phyloP scores from a whole-genome alignment of 1,139 yeast species.

The Arxiozyma telluris region DNA sequence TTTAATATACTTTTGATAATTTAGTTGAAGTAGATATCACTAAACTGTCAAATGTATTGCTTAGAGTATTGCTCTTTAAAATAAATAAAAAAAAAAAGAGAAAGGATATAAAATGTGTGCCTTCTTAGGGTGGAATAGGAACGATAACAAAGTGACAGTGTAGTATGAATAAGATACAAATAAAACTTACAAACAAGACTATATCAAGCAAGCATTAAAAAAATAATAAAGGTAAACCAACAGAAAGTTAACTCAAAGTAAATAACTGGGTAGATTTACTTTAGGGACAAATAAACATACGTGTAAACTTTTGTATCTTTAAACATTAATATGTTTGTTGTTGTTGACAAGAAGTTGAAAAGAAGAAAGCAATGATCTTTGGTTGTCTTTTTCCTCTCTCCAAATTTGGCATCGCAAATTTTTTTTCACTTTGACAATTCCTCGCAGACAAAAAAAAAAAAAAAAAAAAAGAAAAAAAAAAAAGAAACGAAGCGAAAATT shows the following conservation, averaged over 20 bases:
- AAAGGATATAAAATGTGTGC: not conserved
- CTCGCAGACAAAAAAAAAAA: not conserved
- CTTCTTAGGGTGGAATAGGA: not conserved
- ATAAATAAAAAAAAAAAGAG: not conserved
- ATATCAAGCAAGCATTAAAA: not conserved
- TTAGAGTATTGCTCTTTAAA: not conserved
- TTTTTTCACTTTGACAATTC: not conserved
- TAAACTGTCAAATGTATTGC: slow-evolving; percentile 1
- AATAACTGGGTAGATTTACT: not conserved
- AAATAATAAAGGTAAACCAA: no score
- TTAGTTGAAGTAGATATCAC: slow-evolving; percentile 1
- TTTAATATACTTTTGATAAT: slow-evolving; percentile 1
- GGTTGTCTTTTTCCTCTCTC: not conserved
- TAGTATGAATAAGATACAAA: not conserved
- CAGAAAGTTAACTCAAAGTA: no score
- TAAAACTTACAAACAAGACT: not conserved
- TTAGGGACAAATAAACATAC: no score
- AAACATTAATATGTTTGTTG: not conserved
- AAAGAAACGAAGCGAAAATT: not conserved
- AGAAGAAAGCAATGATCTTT: not conserved
- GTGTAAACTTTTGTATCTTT: no score
- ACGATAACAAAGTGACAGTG: slow-evolving; percentile 1
- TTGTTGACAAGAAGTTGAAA: not conserved
- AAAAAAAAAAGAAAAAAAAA: no score
- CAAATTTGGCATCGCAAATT: not conserved